These are phyloP conservation scores for Mucor irregularis DNA, from an alignment of 371 early-diverging fungal genomes.

Conservation along the genomic window DNA sequence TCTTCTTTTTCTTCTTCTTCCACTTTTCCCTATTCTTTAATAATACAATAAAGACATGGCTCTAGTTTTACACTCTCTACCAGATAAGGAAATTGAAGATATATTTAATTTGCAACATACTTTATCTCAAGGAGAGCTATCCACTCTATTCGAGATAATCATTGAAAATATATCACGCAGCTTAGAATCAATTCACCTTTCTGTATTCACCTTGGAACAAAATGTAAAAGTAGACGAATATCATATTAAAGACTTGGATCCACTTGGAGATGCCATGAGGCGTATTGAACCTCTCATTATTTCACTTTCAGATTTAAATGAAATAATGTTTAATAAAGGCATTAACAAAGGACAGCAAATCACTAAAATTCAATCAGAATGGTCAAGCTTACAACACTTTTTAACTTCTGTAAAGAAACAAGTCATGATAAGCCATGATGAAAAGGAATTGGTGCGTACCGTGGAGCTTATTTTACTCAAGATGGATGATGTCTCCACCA, in stretches of 20 bases:
- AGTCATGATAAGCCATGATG: slow-evolving; percentile 19
- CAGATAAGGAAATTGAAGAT: slow-evolving; percentile 34
- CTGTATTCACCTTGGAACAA: slow-evolving; percentile 38
- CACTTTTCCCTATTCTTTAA: not conserved
- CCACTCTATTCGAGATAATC: slow-evolving; percentile 36
- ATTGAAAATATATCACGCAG: slow-evolving; percentile 35
- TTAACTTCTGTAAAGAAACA: slow-evolving; percentile 38
- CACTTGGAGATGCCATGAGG: slow-evolving; percentile 43
- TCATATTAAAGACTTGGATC: not conserved
- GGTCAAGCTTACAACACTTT: slow-evolving; percentile 51
- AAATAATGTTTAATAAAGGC: slow-evolving; percentile 36
- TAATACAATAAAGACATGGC: no score
- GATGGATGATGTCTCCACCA: slow-evolving; percentile 40
- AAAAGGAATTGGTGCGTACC: slow-evolving; percentile 17
- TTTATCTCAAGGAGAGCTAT: slow-evolving; percentile 35
- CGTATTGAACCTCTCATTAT: slow-evolving; percentile 53
- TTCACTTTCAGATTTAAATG: slow-evolving; percentile 46
- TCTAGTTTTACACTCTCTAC: slow-evolving; percentile 17
- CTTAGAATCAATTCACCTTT: slow-evolving; percentile 39
- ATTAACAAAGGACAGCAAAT: slow-evolving; percentile 19
- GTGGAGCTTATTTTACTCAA: slow-evolving; percentile 35
- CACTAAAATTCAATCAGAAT: slow-evolving; percentile 48
- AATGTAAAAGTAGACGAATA: slow-evolving; percentile 37
- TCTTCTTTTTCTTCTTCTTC: not conserved
- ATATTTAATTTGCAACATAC: slow-evolving; percentile 37